These are phyloP conservation scores for Xylariaceae sp. DNA, from an alignment of 2,329 filamentous ascomycete genomes.

Conservation along the genomic window DNA sequence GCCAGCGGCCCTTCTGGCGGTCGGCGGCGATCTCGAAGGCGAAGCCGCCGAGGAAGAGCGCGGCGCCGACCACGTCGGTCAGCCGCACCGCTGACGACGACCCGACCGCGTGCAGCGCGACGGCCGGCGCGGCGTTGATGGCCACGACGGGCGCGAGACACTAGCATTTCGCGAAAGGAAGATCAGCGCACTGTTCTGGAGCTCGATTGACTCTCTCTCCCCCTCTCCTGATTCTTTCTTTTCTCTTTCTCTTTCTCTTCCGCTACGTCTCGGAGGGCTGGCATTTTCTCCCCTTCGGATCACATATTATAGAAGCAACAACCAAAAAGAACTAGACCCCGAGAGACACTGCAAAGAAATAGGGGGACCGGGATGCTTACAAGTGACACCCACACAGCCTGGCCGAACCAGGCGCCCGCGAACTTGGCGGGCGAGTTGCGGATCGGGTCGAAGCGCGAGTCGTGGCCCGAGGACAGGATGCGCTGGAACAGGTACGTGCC, in stretches of 20 bases:
- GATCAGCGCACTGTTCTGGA: too few species aligned
- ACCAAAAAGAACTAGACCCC: too few species aligned
- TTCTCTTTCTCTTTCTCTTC: too few species aligned
- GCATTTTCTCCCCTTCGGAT: too few species aligned
- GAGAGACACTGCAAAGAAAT: too few species aligned
- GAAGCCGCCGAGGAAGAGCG: slow-evolving; percentile 52
- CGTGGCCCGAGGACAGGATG: slow-evolving; percentile 50
- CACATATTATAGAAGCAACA: too few species aligned
- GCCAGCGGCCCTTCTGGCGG: slow-evolving; percentile 55
- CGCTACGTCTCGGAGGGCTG: too few species aligned
- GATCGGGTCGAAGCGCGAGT: slow-evolving; percentile 41
- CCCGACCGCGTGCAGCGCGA: slow-evolving; percentile 42
- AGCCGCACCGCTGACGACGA: slow-evolving; percentile 35
- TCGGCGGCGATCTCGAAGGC: slow-evolving; percentile 56
- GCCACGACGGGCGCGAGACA: slow-evolving; percentile 58
- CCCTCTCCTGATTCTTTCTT: too few species aligned
- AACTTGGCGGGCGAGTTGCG: slow-evolving; percentile 29
- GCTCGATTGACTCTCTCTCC: too few species aligned
- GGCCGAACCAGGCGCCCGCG: slow-evolving; percentile 36
- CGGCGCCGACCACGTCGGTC: slow-evolving; percentile 50
- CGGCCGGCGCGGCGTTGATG: slow-evolving; percentile 52
- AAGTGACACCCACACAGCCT: slow-evolving; percentile 62
- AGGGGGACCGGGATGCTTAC: too few species aligned
- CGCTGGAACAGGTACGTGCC: slow-evolving; percentile 58
- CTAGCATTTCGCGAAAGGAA: too few species aligned